Conservation (phyloP, 306 rosid species). For the Castanospermum australe region DNA sequence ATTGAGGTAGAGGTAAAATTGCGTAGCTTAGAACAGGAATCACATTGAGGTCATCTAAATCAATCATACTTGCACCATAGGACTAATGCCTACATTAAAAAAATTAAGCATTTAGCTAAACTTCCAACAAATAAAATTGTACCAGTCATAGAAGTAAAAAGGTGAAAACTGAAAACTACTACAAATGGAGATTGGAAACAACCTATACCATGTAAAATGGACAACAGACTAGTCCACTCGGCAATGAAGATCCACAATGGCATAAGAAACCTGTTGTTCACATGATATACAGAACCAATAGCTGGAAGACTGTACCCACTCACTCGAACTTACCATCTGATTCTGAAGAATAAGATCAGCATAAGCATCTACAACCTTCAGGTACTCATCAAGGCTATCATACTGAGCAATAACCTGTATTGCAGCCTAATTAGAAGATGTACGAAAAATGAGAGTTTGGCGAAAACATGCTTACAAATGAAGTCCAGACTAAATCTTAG, state of each 20-base stretch:
- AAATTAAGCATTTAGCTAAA: not conserved
- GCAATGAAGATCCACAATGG: slow-evolving; percentile 6
- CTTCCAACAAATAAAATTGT: not conserved
- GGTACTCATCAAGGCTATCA: slow-evolving; percentile 70
- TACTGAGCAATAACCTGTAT: slow-evolving; percentile 63
- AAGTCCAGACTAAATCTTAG: not conserved
- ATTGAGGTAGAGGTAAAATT: not conserved
- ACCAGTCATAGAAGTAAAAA: not conserved
- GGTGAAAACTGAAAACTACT: slow-evolving; percentile 14
- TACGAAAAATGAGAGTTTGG: not conserved
- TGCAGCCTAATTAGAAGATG: slow-evolving; percentile 14
- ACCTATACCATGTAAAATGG: slow-evolving; percentile 13
- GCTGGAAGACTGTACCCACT: slow-evolving; percentile 10
- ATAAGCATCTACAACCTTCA: slow-evolving; percentile 91
- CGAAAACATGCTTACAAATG: slow-evolving; percentile 13
- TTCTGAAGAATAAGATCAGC: slow-evolving; percentile 79
- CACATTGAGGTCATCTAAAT: not conserved
- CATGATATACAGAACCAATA: slow-evolving; percentile 11
- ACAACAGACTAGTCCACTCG: slow-evolving; percentile 4
- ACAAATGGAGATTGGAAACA: slow-evolving; percentile 12
- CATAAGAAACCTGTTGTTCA: not conserved
- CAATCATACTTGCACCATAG: not conserved
- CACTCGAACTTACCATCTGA: slow-evolving; percentile 60
- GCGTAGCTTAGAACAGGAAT: not conserved
- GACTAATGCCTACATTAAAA: not conserved